Evolutionary conservation across 2,329 filamentous ascomycete genomes (phyloP).

Genomic region (Mollisia scopiformis): DNA sequence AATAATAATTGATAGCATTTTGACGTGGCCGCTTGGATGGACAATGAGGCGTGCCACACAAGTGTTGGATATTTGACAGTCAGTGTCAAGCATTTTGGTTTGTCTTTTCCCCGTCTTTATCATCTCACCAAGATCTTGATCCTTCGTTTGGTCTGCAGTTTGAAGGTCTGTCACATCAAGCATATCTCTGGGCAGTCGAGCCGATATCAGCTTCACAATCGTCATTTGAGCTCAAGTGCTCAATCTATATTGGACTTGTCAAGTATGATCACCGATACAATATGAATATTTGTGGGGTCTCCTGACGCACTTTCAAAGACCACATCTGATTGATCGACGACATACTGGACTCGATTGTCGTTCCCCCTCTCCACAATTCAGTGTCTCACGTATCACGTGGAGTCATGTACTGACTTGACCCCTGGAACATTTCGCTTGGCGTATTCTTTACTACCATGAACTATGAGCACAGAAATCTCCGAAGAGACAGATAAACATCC

Average conservation of each 20-base stretch:
- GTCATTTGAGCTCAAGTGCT: neutral
- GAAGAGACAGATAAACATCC: neutral
- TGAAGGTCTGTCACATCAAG: too few species aligned
- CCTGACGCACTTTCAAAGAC: neutral
- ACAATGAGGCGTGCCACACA: too few species aligned
- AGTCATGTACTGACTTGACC: neutral
- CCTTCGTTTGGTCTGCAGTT: too few species aligned
- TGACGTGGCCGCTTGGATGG: too few species aligned
- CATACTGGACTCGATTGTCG: neutral
- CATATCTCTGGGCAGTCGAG: too few species aligned
- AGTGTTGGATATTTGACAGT: too few species aligned
- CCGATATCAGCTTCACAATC: too few species aligned
- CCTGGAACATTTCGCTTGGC: neutral
- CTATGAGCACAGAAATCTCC: neutral
- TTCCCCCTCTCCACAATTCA: neutral
- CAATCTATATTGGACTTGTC: neutral
- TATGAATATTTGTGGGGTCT: neutral
- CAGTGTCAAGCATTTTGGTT: too few species aligned
- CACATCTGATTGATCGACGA: neutral
- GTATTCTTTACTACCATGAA: neutral
- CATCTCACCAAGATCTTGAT: too few species aligned
- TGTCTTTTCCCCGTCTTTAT: too few species aligned
- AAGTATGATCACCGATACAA: neutral
- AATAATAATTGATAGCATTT: neutral
- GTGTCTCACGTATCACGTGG: neutral